Percentiles rank a stretch among this genome's conserved stretches.
phyloP scores from a whole-genome alignment of 176 grass and related monocot genomes.

The Oryza officinalis region DNA sequence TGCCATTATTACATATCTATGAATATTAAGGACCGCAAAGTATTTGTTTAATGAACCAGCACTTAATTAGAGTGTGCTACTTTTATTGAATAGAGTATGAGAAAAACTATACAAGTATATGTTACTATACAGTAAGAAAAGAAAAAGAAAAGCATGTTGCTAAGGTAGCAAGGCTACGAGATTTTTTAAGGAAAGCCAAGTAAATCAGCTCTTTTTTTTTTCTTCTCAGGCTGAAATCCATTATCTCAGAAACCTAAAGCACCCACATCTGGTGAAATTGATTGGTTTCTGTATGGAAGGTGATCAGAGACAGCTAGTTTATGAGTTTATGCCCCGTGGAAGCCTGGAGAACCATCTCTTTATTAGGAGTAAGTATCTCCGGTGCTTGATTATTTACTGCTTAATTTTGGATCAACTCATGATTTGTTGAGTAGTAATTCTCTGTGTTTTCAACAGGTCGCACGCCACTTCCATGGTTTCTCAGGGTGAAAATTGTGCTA shows the following conservation, averaged over 20 bases:
- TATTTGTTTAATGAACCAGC: too few relatives aligned
- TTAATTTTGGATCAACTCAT: not conserved
- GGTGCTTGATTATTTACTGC: not conserved
- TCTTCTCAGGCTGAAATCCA: constrained; percentile 68
- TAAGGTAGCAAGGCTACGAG: too few relatives aligned
- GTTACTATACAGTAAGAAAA: too few relatives aligned
- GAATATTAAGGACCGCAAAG: not conserved
- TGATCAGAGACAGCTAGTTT: constrained; percentile 65
- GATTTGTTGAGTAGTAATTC: not conserved
- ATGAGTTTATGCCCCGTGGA: constrained; percentile 83
- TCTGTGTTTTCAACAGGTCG: constrained; percentile 40
- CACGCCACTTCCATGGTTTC: constrained; percentile 64
- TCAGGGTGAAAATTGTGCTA: constrained; percentile 73
- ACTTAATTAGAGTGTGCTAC: too few relatives aligned
- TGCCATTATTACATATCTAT: not conserved
- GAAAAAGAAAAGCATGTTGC: too few relatives aligned
- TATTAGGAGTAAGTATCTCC: constrained; percentile 55
- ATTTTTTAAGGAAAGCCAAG: not conserved
- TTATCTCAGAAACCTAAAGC: constrained; percentile 67
- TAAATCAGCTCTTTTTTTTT: not conserved
- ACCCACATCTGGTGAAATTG: constrained; percentile 74
- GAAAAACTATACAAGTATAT: too few relatives aligned
- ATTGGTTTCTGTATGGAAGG: constrained; percentile 86
- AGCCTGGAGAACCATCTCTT: constrained; percentile 85
- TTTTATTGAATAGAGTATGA: too few relatives aligned